Conservation (phyloP, 768 basidiomycete genomes). For the Lentinula boryana region DNA sequence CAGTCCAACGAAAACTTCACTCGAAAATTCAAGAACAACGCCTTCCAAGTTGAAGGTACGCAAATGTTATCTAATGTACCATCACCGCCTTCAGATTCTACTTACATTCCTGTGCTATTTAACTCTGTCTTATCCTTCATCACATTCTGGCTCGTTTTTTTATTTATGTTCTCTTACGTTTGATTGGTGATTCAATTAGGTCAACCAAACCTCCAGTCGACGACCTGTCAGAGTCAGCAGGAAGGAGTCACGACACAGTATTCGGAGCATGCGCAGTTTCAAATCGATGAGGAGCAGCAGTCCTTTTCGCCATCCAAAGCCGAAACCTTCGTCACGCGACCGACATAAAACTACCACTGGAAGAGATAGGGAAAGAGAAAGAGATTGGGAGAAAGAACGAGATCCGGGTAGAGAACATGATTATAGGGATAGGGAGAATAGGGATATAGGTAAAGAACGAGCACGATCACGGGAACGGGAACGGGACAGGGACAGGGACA, state of each 20-base stretch:
- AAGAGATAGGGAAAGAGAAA: background rate
- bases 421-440: background rate
- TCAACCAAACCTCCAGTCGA: background rate
- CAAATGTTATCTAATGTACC: background rate
- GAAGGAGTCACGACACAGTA: conserved; percentile 1
- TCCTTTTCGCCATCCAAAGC: background rate
- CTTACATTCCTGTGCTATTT: background rate
- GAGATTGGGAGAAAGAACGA: background rate
- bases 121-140: background rate
- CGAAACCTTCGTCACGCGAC: background rate
- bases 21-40: background rate
- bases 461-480: background rate
- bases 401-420: background rate
- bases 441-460: background rate
- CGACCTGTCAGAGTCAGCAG: background rate
- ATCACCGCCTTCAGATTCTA: background rate
- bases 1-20: background rate
- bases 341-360: background rate
- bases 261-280: background rate
- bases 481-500: background rate
- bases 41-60: background rate
- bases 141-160: too few species aligned
- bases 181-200: background rate
- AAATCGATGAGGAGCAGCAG: background rate
- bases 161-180: background rate